Evolutionary conservation across 1,284 basidiomycete genomes (phyloP).

Genomic region (Naganishia cerealis): DNA sequence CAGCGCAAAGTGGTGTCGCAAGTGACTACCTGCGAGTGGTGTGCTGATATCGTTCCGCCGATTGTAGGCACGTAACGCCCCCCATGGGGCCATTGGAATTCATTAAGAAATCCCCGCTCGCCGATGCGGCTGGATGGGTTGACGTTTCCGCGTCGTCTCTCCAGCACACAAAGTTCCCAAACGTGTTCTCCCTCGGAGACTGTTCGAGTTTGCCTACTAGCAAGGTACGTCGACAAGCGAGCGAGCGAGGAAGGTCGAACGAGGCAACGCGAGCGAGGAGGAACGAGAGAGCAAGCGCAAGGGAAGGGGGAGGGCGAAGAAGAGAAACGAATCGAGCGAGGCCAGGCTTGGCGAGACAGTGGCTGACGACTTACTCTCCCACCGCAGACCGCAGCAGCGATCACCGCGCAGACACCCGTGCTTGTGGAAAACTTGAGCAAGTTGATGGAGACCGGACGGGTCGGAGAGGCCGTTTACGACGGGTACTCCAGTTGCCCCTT

Average conservation of each 20-base stretch:
- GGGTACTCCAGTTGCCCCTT: slow-evolving; percentile 65
- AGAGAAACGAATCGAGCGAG: too few species aligned
- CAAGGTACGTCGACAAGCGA: slow-evolving; percentile 57
- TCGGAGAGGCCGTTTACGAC: slow-evolving; percentile 69
- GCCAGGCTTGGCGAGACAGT: too few species aligned
- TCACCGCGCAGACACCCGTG: slow-evolving; percentile 88
- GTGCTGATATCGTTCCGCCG: not conserved
- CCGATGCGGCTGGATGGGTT: slow-evolving; percentile 82
- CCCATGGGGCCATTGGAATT: slow-evolving; percentile 85
- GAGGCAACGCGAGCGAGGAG: too few species aligned
- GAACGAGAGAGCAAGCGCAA: too few species aligned
- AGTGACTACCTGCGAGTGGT: not conserved
- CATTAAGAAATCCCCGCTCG: slow-evolving; percentile 74
- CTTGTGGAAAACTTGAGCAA: slow-evolving; percentile 83
- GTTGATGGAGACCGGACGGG: slow-evolving; percentile 68
- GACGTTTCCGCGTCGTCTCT: slow-evolving; percentile 77
- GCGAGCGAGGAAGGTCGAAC: too few species aligned
- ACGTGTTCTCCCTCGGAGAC: slow-evolving; percentile 88
- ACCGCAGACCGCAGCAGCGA: slow-evolving; percentile 77
- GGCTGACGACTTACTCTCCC: not conserved
- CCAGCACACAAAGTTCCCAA: slow-evolving; percentile 75
- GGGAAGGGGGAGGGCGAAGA: too few species aligned
- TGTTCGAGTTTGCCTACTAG: slow-evolving; percentile 87
- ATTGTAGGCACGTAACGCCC: slow-evolving; percentile 74
- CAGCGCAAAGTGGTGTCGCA: too few species aligned